Base-by-base conservation (phyloP, 306 rosid genomes). In the Oemleria cerasiformis region DNA sequence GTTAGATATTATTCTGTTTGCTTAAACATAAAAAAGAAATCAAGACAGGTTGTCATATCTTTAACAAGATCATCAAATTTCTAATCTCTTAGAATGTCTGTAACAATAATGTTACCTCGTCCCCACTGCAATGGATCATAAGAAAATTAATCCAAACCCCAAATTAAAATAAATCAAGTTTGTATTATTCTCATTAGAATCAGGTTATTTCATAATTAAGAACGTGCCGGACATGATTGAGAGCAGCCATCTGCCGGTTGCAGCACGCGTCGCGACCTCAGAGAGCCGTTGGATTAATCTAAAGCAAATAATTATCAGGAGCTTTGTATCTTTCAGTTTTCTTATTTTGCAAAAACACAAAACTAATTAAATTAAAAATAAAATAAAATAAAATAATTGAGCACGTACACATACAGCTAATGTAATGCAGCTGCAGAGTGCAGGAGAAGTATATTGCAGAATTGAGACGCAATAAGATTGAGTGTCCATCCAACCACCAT, bases 141-240 rank as follows among this genome's bases (percentile, higher is more conserved):
- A 9, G 36, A 30, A 39, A 38, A 38, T 13, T 57, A 54, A 53
- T 69, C 51, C 40, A 19, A 30, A 42, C 13, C 3, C 36, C 36
- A 34, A 13, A 20, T 12, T 20, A 10, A 21, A 21, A 21, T 20
- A 5, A 5, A 56, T 2, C 9, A 56, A 5, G 9, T 17, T 1
- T 21, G 25, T 1, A 54, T 19, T 11, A 11, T 56, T 56, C 25
- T 56, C 34, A 56, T 44, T 44, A 43, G 53, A 70, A 30, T 30
- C 36, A 30, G 36, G 36, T 30, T 30, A 30, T 55, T 69, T 70
- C 74, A 41, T 23, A 56, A 30, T 30, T 2, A 30, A 43, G 55
- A 56, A 55, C 65, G 65, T 70, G 74, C 44, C 23, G 48, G 42
- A 49, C 74, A 70, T 57, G 66, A 70, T 57, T 70, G 74, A 56